Percentiles rank a stretch among this genome's conserved stretches.
phyloP scores from a whole-genome alignment of 192 early-diverging fungal species.

The Coemansia sp. region DNA sequence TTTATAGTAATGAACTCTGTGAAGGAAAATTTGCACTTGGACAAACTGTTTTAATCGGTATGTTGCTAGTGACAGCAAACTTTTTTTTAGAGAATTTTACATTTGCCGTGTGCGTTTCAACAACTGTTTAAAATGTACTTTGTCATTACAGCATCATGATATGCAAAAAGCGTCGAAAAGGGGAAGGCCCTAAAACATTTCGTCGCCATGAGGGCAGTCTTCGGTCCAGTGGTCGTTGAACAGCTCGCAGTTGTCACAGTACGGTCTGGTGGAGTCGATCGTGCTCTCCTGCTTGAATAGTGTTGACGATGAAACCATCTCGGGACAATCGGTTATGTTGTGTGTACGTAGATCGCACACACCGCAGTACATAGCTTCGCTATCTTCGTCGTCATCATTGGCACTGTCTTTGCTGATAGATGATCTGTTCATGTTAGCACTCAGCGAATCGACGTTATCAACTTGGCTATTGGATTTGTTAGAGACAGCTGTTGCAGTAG shows the following conservation, averaged over 20 bases:
- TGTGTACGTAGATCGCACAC: conserved; percentile 68
- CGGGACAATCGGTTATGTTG: conserved; percentile 59
- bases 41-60: too few relatives aligned
- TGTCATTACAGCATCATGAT: too few relatives aligned
- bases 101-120: too few relatives aligned
- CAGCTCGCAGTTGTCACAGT: conserved; percentile 77
- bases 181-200: conserved; percentile 54
- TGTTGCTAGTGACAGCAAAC: too few relatives aligned
- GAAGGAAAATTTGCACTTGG: too few relatives aligned
- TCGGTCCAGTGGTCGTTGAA: conserved; percentile 67
- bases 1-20: too few relatives aligned
- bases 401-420: not conserved
- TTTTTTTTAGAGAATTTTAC: too few relatives aligned
- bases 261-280: conserved; percentile 46
- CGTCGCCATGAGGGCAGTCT: conserved; percentile 69
- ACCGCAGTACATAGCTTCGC: conserved; percentile 58
- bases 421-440: not conserved
- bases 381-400: conserved; percentile 16
- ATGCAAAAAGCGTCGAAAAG: not conserved
- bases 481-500: not conserved
- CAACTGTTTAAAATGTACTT: too few relatives aligned
- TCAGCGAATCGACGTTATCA: not conserved
- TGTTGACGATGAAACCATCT: conserved; percentile 8
- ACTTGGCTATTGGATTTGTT: not conserved
- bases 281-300: conserved; percentile 34